phyloP scores from a whole-genome alignment of 768 basidiomycete species.

The Suillus subalutaceus region DNA sequence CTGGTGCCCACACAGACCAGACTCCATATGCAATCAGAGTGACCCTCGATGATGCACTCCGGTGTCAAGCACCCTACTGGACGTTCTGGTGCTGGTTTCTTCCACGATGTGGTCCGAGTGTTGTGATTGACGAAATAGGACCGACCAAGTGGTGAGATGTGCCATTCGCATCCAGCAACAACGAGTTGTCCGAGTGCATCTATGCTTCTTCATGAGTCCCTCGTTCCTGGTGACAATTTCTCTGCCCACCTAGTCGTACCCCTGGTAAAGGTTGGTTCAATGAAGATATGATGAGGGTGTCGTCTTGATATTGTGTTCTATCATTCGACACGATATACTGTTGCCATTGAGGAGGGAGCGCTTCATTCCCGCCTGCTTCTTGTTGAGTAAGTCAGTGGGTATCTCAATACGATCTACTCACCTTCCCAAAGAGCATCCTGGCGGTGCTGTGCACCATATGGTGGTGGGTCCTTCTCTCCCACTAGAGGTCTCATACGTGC shows the following conservation, averaged over 20 bases:
- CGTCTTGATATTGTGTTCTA: not conserved
- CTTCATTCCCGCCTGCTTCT: not conserved
- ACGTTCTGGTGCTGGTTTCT: not conserved
- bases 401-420: not conserved
- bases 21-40: not conserved
- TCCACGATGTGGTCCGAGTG: not conserved
- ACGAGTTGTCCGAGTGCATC: not conserved
- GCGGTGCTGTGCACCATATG: not conserved
- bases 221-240: too few species aligned
- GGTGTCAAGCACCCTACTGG: not conserved
- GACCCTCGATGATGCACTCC: not conserved
- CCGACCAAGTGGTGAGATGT: conserved; percentile 1
- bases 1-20: not conserved
- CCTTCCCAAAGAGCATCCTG: not conserved
- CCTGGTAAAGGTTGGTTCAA: conserved; percentile 1
- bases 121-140: conserved; percentile 5
- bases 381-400: not conserved
- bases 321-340: too few species aligned
- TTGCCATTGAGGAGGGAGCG: not conserved
- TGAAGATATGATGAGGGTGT: not conserved
- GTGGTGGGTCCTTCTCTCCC: not conserved
- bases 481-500: not conserved
- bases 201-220: not conserved
- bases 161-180: conserved; percentile 5
- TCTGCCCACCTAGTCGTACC: not conserved